Evolutionary conservation across 768 basidiomycete species (phyloP).

Genomic region (Mycena alexandri): DNA sequence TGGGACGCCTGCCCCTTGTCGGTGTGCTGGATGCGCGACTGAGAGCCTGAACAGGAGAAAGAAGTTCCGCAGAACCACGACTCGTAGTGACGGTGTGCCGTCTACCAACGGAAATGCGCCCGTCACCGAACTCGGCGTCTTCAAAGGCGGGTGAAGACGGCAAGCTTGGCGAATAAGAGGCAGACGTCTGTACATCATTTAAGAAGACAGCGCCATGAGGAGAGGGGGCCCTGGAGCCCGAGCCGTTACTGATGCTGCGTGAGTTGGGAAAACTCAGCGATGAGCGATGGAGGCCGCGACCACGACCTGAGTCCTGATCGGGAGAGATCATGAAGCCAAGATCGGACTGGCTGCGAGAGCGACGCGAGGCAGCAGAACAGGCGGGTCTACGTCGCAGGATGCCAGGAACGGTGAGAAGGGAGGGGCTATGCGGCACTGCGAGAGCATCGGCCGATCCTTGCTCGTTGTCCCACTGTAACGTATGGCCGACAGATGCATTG

Average conservation of each 20-base stretch:
- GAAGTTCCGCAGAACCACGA: conserved; percentile 18
- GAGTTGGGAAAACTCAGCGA: conserved; percentile 36
- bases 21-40: conserved; percentile 30
- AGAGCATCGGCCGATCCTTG: conserved; percentile 6
- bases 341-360: conserved; percentile 32
- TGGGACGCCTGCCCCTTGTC: conserved; percentile 28
- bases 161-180: conserved; percentile 19
- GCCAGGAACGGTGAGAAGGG: conserved; percentile 29
- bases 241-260: conserved; percentile 31
- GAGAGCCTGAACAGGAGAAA: background rate
- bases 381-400: conserved; percentile 31
- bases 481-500: background rate
- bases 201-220: conserved; percentile 14
- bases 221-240: conserved; percentile 19
- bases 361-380: conserved; percentile 14
- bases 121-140: conserved; percentile 25
- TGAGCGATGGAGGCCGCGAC: conserved; percentile 34
- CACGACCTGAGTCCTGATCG: conserved; percentile 29
- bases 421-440: conserved; percentile 28
- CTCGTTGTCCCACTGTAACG: background rate
- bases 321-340: conserved; percentile 18
- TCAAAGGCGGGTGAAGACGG: conserved; percentile 35
- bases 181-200: conserved; percentile 20
- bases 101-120: conserved; percentile 19
- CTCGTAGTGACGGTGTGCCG: conserved; percentile 29